These are phyloP conservation scores for Parachaetomium inaequale DNA, from an alignment of 495 filamentous ascomycete genomes.

Conservation along the genomic window DNA sequence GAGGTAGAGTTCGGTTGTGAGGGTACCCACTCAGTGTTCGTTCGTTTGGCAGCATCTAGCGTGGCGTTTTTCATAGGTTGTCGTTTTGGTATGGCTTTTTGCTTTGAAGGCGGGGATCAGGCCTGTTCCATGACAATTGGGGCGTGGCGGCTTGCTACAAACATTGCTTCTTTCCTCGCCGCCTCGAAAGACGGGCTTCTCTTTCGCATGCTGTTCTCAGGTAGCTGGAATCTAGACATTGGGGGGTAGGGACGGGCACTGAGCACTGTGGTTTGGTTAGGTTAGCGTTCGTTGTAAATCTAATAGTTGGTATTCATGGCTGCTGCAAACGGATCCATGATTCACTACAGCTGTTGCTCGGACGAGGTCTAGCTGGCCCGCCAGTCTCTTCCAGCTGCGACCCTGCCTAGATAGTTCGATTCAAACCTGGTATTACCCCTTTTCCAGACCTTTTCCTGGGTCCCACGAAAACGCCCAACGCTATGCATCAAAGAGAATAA, in stretches of 20 bases:
- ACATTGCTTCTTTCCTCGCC: neutral
- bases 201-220: neutral
- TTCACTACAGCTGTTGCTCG: neutral
- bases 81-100: slow-evolving; percentile 13
- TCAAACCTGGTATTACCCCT: neutral
- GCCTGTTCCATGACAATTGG: neutral
- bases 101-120: neutral
- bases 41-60: slow-evolving; percentile 28
- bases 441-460: neutral
- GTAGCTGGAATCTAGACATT: neutral
- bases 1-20: neutral
- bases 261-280: neutral
- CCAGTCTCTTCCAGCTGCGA: neutral
- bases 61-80: slow-evolving; percentile 26
- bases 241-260: neutral
- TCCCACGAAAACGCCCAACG: slow-evolving; percentile 20
- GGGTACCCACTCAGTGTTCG: slow-evolving; percentile 4
- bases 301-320: neutral
- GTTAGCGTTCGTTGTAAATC: neutral
- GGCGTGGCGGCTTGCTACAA: neutral
- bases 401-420: neutral
- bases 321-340: neutral
- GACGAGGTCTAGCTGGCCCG: neutral
- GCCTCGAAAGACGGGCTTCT: neutral
- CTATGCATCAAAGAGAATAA: slow-evolving; percentile 22